Evolutionary conservation across 2,329 filamentous ascomycete genomes (phyloP), one percentile per base, ranked within the genome.

Genomic region (Malbranchea cinnamomea): DNA sequence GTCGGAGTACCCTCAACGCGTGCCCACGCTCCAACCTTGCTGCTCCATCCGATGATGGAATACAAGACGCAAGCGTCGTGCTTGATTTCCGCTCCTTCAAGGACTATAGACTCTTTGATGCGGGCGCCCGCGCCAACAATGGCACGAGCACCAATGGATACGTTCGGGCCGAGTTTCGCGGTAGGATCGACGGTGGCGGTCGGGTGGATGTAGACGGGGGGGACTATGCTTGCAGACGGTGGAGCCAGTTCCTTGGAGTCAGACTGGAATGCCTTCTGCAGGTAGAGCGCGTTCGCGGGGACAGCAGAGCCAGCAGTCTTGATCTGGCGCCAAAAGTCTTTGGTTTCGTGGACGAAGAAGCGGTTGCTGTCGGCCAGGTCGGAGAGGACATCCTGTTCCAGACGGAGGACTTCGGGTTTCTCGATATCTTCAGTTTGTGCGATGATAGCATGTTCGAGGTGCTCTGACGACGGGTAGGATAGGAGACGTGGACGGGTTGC

Each of bases 241-340:
- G 74, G 63, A 8, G 82, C 75, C 30, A 95, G 76, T 62, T 94
- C 87, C 31, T 74, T 67, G 22, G 81, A 83, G 42, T 74, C 74
- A 25, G 67, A 70, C 59, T 95, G 87, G 65, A 78, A 78, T 12
- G 89, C 87, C 63, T 94, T 83, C 54, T 91, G 83, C 32, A 98
- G 73, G 60, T 98, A 98, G 19, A 98, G 71, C 9, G 89, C 89
- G 50, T 95, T 95, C 39, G 89, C 89, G 10, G 89, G 89, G 16
- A 98, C 84, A 28, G 89, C 89, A 4, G 87, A 95, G 36, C 89
- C 89, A 36, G 89, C 89, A 2, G 89, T 94, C 71, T 98, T 98
- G 71, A 98, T 95, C 67, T 98, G 89, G 46, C 89, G 83, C 89
- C 89, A 98, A 59, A 98, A 98, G 56, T 95, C 89, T 63, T 91